Conservation (phyloP, 2,329 filamentous ascomycete species). For the Fusarium equiseti region DNA sequence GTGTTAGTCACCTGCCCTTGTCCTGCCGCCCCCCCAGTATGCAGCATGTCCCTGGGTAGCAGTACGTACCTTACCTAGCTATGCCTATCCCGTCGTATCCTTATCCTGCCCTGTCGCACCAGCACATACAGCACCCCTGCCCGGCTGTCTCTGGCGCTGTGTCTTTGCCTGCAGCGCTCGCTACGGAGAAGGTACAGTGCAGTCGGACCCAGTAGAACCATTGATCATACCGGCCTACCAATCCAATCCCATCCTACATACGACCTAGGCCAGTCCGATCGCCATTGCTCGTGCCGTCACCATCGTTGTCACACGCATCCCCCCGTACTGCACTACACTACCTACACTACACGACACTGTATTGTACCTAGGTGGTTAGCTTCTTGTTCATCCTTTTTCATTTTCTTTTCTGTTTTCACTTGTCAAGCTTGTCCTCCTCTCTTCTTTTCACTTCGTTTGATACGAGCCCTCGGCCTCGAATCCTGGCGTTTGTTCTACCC, state of each 20-base stretch:
- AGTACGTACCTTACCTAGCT: conserved; percentile 22
- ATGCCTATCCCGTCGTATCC: conserved; percentile 36
- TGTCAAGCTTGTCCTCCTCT: conserved; percentile 25
- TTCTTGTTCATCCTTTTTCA: conserved; percentile 28
- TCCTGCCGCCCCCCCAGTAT: conserved; percentile 26
- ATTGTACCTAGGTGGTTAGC: conserved; percentile 1
- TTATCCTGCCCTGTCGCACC: conserved; percentile 39
- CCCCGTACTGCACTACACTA: conserved; percentile 5
- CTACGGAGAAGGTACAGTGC: conserved; percentile 10
- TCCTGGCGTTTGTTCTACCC: conserved; percentile 20
- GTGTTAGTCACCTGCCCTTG: conserved; percentile 49
- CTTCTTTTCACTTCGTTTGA: conserved; percentile 16
- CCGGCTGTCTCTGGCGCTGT: background rate
- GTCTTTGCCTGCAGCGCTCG: conserved; percentile 21
- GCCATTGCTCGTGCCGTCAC: conserved; percentile 43
- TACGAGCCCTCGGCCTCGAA: conserved; percentile 18
- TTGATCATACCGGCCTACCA: conserved; percentile 30
- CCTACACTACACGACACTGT: background rate
- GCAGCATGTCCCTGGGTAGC: background rate
- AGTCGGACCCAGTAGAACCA: conserved; percentile 20
- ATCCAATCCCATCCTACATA: conserved; percentile 16
- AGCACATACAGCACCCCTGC: conserved; percentile 29
- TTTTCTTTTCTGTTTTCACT: conserved; percentile 13
- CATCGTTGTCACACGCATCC: conserved; percentile 41
- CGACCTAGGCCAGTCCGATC: conserved; percentile 26